Conservation (phyloP, 2,329 filamentous ascomycete genomes). For the Pestalotiopsis sp. region DNA sequence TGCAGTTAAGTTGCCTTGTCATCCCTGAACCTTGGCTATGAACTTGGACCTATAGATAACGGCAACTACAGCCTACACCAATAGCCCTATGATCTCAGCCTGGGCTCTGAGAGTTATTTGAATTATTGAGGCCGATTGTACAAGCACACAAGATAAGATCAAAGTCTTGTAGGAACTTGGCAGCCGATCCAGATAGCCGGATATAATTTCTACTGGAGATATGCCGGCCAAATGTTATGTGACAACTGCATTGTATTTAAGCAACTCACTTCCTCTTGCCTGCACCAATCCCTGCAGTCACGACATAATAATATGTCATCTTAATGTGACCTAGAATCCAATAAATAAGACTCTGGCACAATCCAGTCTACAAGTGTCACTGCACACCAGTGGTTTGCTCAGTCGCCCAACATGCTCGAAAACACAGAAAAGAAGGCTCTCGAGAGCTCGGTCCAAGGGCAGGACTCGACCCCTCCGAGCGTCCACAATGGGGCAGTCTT, state of each 20-base stretch:
- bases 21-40: neutral
- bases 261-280: neutral
- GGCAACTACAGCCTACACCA: neutral
- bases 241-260: neutral
- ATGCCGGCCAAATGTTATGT: neutral
- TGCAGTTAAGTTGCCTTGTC: neutral
- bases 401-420: neutral
- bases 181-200: neutral
- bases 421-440: neutral
- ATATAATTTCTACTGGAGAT: neutral
- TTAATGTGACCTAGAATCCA: neutral
- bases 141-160: neutral
- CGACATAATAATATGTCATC: neutral
- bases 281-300: neutral
- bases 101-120: neutral
- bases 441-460: neutral
- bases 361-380: neutral
- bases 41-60: slow-evolving; percentile 1
- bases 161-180: neutral
- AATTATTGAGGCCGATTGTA: no score
- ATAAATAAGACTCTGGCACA: neutral
- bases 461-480: slow-evolving; percentile 1
- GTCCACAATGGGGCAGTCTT: neutral
- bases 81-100: neutral
- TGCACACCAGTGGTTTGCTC: neutral